A percentile compares a stretch with the other conserved stretches of the same genome.
phyloP scores from a whole-genome alignment of 2,329 filamentous ascomycete genomes.

The Botryotinia globosa region DNA sequence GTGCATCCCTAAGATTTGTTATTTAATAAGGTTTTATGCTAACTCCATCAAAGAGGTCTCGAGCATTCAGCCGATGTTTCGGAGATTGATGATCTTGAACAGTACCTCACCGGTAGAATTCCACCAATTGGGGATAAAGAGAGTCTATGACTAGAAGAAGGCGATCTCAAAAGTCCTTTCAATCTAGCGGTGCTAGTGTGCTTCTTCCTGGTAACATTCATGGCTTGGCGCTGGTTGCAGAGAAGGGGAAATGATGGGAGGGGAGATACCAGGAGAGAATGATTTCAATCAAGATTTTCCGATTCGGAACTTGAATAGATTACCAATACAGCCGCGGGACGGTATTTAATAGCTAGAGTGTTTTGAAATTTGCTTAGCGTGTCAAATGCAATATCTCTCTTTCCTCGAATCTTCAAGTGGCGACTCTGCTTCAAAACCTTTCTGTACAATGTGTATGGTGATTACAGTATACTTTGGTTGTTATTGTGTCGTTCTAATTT shows the following conservation, averaged over 20 bases:
- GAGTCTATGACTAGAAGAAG: slow-evolving; percentile 28
- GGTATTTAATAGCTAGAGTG: neutral
- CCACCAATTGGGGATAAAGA: slow-evolving; percentile 43
- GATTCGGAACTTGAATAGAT: neutral
- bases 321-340: neutral
- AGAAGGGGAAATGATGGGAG: neutral
- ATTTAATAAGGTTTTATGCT: neutral
- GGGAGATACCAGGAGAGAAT: neutral
- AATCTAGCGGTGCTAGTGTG: slow-evolving; percentile 13
- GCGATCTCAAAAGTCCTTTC: neutral
- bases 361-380: neutral
- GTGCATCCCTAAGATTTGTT: slow-evolving; percentile 36
- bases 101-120: slow-evolving; percentile 49
- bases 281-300: neutral
- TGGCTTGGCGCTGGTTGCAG: slow-evolving; percentile 9
- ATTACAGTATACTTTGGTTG: neutral
- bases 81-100: slow-evolving; percentile 80
- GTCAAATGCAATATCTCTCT: neutral
- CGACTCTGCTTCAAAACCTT: neutral
- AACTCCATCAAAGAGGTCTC: slow-evolving; percentile 53
- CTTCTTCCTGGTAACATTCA: neutral
- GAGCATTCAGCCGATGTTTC: slow-evolving; percentile 71
- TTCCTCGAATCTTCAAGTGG: neutral
- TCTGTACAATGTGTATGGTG: neutral
- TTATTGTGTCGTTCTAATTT: neutral